Conservation (phyloP, 345 rosid genomes). For the Dipteronia sinensis region DNA sequence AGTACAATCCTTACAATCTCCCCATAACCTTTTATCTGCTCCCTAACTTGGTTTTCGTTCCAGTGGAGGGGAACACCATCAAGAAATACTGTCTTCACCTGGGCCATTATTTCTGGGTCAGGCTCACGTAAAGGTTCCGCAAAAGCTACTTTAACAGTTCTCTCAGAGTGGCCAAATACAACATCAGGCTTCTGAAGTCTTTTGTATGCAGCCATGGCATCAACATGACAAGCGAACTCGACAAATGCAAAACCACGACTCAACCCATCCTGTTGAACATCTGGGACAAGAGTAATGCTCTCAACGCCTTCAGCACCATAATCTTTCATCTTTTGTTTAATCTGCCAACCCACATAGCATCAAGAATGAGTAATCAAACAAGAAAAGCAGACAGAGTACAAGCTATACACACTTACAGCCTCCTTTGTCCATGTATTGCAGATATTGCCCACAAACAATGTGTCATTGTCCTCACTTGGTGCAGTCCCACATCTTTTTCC, state of each 20-base stretch:
- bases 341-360: conserved; percentile 37
- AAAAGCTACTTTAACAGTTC: conserved; percentile 75
- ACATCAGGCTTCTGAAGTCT: conserved; percentile 72
- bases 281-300: conserved; percentile 56
- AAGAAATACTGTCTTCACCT: conserved; percentile 63
- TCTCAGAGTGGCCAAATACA: conserved; percentile 62
- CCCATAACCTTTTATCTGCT: conserved; percentile 43
- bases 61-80: conserved; percentile 67
- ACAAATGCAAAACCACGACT: conserved; percentile 77
- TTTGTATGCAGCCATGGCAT: conserved; percentile 66
- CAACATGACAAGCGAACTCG: conserved; percentile 61
- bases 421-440: conserved; percentile 75
- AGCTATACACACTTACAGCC: conserved; percentile 50
- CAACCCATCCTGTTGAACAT: conserved; percentile 60
- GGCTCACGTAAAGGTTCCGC: conserved; percentile 67
- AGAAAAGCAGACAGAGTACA: background rate
- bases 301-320: conserved; percentile 57
- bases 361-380: conserved; percentile 24
- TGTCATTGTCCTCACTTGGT: conserved; percentile 69
- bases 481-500: conserved; percentile 70
- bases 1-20: conserved; percentile 49
- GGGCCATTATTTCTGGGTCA: conserved; percentile 68
- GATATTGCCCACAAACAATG: conserved; percentile 63
- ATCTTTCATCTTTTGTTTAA: conserved; percentile 57
- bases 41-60: conserved; percentile 58